A percentile compares a stretch with the other conserved stretches of the same genome.
Evolutionary conservation across 805 yeast genomes (phyloP).

Genomic region (Starmerella ratchasimensis): DNA sequence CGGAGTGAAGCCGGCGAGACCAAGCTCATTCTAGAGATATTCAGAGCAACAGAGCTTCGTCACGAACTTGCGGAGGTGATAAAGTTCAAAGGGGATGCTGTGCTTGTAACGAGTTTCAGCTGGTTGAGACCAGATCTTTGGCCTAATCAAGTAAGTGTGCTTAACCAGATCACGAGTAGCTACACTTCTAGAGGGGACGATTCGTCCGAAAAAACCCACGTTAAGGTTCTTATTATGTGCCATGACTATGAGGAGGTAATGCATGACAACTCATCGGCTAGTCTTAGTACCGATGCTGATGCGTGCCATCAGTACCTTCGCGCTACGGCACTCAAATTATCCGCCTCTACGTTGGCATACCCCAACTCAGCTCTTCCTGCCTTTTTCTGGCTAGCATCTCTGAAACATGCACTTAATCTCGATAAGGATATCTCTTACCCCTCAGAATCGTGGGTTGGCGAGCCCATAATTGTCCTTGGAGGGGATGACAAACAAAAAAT

Average conservation of each 20-base stretch:
- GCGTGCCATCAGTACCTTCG: slow-evolving; percentile 14
- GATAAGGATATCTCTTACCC: neutral
- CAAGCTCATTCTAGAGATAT: neutral
- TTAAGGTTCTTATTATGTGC: slow-evolving; percentile 4
- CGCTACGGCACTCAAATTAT: slow-evolving; percentile 4
- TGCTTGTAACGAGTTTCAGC: slow-evolving; percentile 1
- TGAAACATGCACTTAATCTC: neutral
- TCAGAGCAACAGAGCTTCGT: neutral
- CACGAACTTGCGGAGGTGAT: neutral
- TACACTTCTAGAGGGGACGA: too few species aligned
- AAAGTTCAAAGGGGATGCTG: neutral
- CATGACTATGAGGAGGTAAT: neutral
- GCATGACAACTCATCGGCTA: slow-evolving; percentile 2
- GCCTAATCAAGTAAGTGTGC: neutral
- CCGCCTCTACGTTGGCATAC: slow-evolving; percentile 7
- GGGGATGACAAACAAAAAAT: slow-evolving; percentile 14
- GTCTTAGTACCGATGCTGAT: slow-evolving; percentile 6
- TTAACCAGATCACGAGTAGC: neutral
- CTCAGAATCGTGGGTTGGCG: slow-evolving; percentile 5
- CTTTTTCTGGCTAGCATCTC: neutral
- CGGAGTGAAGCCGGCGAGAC: neutral
- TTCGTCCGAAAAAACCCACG: too few species aligned
- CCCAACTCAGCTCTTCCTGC: neutral
- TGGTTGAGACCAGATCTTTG: slow-evolving; percentile 6
- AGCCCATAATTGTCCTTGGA: neutral